phyloP scores from a whole-genome alignment of 1,139 yeast genomes.

The Geotrichum macrosporum region DNA sequence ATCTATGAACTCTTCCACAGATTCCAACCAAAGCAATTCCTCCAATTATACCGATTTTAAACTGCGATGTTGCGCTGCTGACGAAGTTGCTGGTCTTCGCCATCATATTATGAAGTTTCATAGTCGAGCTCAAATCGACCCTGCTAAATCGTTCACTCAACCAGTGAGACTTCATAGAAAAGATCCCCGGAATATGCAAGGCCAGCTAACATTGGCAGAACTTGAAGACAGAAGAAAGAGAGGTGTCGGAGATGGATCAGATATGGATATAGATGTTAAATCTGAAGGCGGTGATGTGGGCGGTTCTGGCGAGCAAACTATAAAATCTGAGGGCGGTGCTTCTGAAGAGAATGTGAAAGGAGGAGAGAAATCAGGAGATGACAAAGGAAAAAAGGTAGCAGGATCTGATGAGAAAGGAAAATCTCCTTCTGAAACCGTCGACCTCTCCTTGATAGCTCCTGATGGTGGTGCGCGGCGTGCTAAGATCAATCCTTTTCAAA shows the following conservation, averaged over 20 bases:
- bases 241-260: conserved; percentile 31
- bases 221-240: conserved; percentile 54
- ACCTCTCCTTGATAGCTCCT: conserved; percentile 69
- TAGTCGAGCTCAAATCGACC: conserved; percentile 55
- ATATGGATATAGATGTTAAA: conserved; percentile 18
- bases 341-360: conserved; percentile 31
- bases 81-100: conserved; percentile 69
- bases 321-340: conserved; percentile 18
- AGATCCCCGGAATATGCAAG: conserved; percentile 86
- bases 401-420: conserved; percentile 35
- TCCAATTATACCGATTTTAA: conserved; percentile 54
- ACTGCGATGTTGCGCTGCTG: conserved; percentile 65
- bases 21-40: conserved; percentile 17
- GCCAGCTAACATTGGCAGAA: conserved; percentile 66
- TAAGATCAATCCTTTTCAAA: conserved; percentile 59
- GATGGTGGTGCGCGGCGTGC: conserved; percentile 84
- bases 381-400: conserved; percentile 30
- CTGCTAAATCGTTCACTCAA: conserved; percentile 61
- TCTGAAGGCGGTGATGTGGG: conserved; percentile 22
- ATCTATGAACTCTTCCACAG: conserved; percentile 13
- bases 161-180: conserved; percentile 88
- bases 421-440: conserved; percentile 39
- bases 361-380: conserved; percentile 33
- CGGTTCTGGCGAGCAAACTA: conserved; percentile 12
- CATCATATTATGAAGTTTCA: conserved; percentile 82